Conservation (phyloP, 2,329 filamentous ascomycete species). For the Simplicillium aogashimaense region DNA sequence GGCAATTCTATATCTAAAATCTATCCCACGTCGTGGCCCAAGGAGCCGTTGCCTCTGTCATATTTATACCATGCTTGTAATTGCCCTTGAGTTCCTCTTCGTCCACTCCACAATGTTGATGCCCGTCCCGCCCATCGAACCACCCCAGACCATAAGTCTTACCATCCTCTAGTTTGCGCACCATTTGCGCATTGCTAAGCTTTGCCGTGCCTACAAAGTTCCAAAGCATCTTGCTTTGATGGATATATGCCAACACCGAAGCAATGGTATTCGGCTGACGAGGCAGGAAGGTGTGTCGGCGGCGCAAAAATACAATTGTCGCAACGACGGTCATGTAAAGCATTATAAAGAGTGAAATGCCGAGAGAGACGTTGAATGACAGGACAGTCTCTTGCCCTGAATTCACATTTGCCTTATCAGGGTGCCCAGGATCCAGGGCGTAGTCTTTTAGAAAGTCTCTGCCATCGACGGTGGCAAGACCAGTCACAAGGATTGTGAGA, state of each 20-base stretch:
- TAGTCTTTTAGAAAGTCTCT: slow-evolving; percentile 39
- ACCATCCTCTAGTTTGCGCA: slow-evolving; percentile 43
- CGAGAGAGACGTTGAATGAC: slow-evolving; percentile 59
- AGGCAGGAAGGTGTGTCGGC: slow-evolving; percentile 62
- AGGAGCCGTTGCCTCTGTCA: slow-evolving; percentile 37
- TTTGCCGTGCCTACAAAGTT: slow-evolving; percentile 64
- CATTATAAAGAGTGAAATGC: slow-evolving; percentile 53
- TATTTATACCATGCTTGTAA: slow-evolving; percentile 55
- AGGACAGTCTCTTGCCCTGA: slow-evolving; percentile 48
- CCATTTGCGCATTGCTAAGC: slow-evolving; percentile 52
- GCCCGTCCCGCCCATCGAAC: slow-evolving; percentile 64
- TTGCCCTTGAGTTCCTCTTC: slow-evolving; percentile 58
- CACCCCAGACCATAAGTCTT: slow-evolving; percentile 66
- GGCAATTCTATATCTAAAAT: slow-evolving; percentile 14
- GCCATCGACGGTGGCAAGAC: slow-evolving; percentile 55
- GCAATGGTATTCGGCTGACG: slow-evolving; percentile 73
- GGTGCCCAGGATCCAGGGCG: slow-evolving; percentile 3
- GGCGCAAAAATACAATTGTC: slow-evolving; percentile 47
- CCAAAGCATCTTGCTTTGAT: slow-evolving; percentile 72
- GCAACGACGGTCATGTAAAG: slow-evolving; percentile 53
- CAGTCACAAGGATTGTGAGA: slow-evolving; percentile 58
- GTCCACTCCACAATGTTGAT: slow-evolving; percentile 68
- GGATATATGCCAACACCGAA: slow-evolving; percentile 65
- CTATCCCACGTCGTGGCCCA: slow-evolving; percentile 36
- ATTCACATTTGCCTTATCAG: slow-evolving; percentile 22